Conservation (phyloP, 2,329 filamentous ascomycete species). For the Huntiella moniliformis region DNA sequence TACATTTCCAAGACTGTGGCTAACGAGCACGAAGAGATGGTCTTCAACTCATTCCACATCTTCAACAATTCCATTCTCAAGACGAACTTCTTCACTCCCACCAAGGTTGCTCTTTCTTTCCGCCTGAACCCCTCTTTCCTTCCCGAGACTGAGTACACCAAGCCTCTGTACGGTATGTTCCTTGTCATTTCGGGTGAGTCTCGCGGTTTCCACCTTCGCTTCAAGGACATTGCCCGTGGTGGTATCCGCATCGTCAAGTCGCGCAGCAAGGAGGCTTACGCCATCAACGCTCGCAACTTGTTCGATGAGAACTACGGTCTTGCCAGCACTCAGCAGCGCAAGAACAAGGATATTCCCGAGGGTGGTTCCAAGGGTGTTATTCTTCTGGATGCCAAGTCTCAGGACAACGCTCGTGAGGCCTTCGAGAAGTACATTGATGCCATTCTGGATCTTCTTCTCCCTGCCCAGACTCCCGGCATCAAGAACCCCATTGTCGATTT, state of each 20-base stretch:
- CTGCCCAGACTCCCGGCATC: conserved; percentile 81
- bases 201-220: conserved; percentile 89
- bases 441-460: conserved; percentile 84
- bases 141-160: conserved; percentile 79
- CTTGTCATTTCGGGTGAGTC: conserved; percentile 93
- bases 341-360: conserved; percentile 99
- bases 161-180: conserved; percentile 95
- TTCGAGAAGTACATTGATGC: conserved; percentile 99
- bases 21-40: conserved; percentile 95
- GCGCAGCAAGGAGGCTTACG: conserved; percentile 83
- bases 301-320: conserved; percentile 99
- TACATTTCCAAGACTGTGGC: conserved; percentile 57
- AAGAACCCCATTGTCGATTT: conserved; percentile 97
- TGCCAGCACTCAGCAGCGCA: conserved; percentile 94
- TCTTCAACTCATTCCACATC: conserved; percentile 88
- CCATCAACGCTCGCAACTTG: conserved; percentile 86
- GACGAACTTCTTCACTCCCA: conserved; percentile 95
- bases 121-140: conserved; percentile 78
- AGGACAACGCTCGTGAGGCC: conserved; percentile 77
- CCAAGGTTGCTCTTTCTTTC: conserved; percentile 96
- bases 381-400: conserved; percentile 78
- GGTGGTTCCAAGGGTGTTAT: conserved; percentile 97
- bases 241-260: conserved; percentile 99
- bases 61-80: conserved; percentile 91
- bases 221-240: conserved; percentile 89